Percentiles rank a stretch among this genome's conserved stretches.
Conservation (phyloP, 2,329 filamentous ascomycete species). For the Alternaria viburni region DNA sequence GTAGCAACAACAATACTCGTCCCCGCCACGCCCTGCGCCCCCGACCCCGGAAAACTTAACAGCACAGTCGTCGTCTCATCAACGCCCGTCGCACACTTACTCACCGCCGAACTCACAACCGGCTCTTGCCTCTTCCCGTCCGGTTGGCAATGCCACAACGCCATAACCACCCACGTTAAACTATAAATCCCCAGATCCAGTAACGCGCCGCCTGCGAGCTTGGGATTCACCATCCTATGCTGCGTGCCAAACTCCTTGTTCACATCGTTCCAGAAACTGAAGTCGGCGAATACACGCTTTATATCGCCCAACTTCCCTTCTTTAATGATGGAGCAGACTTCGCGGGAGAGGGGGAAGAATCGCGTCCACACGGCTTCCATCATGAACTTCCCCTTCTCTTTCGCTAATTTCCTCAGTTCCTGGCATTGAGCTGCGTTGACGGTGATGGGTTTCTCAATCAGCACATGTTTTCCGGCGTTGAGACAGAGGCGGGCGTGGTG, state of each 20-base stretch:
- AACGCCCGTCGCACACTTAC: conserved; percentile 73
- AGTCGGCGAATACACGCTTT: conserved; percentile 63
- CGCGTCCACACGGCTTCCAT: conserved; percentile 81
- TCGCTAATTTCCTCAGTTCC: conserved; percentile 73
- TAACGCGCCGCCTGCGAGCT: conserved; percentile 81
- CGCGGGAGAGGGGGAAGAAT: conserved; percentile 83
- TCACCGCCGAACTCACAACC: conserved; percentile 66
- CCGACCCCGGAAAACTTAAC: conserved; percentile 67
- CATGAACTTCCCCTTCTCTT: conserved; percentile 64
- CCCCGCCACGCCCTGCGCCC: conserved; percentile 72
- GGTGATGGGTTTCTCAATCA: conserved; percentile 91
- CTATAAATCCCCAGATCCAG: conserved; percentile 89
- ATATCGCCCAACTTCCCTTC: conserved; percentile 62
- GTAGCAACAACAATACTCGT: conserved; percentile 48
- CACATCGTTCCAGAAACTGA: conserved; percentile 65
- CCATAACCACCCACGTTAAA: conserved; percentile 89
- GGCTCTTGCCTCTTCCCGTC: conserved; percentile 69
- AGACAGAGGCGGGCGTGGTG: conserved; percentile 87
- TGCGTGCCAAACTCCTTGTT: conserved; percentile 61
- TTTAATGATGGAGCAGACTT: conserved; percentile 70
- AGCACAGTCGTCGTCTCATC: conserved; percentile 79
- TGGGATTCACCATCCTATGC: conserved; percentile 83
- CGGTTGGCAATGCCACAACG: conserved; percentile 65
- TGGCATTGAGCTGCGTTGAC: conserved; percentile 79
- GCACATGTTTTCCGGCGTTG: conserved; percentile 81